A percentile compares a stretch with the other conserved stretches of the same genome.
These are phyloP conservation scores for Ulota crispa DNA, from an alignment of 225 moss, liverwort and hornwort species.

Conservation along the genomic window DNA sequence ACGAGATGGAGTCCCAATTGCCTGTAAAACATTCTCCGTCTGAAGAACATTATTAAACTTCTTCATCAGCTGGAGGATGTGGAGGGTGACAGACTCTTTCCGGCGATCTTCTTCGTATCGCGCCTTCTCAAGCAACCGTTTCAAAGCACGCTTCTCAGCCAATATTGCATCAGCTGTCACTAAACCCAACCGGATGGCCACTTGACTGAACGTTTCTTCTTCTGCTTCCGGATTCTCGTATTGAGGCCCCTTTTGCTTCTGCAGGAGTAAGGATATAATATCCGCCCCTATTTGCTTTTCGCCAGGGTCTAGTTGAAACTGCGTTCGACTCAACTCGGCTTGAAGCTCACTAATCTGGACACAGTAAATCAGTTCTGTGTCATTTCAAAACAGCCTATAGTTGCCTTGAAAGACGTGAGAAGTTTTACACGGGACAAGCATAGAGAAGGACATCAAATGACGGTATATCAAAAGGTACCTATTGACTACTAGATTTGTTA, in stretches of 20 bases:
- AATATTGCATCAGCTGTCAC: slow-evolving; percentile 62
- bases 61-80: slow-evolving; percentile 74
- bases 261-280: slow-evolving; percentile 70
- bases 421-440: slow-evolving; percentile 20
- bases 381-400: background rate
- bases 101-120: slow-evolving; percentile 69
- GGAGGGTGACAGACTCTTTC: slow-evolving; percentile 68
- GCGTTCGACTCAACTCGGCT: slow-evolving; percentile 49
- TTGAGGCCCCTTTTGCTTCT: slow-evolving; percentile 76
- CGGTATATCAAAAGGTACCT: slow-evolving; percentile 9
- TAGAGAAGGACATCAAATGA: slow-evolving; percentile 20
- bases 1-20: slow-evolving; percentile 39
- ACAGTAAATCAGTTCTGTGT: slow-evolving; percentile 23
- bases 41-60: slow-evolving; percentile 69
- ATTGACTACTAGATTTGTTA: slow-evolving; percentile 12
- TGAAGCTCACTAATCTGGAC: slow-evolving; percentile 57
- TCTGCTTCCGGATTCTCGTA: slow-evolving; percentile 78
- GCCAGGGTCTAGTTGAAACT: slow-evolving; percentile 62
- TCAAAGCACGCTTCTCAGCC: slow-evolving; percentile 67
- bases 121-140: slow-evolving; percentile 66
- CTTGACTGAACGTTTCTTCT: slow-evolving; percentile 71
- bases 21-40: slow-evolving; percentile 33
- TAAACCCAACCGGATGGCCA: slow-evolving; percentile 58
- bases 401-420: slow-evolving; percentile 19
- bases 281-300: slow-evolving; percentile 83